Evolutionary conservation across 2,329 filamentous ascomycete genomes (phyloP), one percentile per base, ranked within the genome.

Genomic region (Acrocalymma vagum): DNA sequence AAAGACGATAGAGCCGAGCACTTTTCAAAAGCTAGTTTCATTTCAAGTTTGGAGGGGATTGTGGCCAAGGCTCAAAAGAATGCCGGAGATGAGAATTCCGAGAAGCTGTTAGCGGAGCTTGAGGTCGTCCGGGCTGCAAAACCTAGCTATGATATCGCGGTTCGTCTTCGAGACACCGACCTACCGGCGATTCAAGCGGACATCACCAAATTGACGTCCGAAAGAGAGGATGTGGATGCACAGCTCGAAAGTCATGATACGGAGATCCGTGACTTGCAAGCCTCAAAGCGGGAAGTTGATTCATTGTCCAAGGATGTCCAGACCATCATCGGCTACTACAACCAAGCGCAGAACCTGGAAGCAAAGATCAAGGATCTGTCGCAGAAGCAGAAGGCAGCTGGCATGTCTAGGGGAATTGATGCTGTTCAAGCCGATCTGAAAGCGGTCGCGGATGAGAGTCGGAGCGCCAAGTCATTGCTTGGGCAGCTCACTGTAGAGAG

Each of bases 371-470:
- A 86, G 40, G 84, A 88, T 38, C 81, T 96, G 33, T 78, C 83
- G 42, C 84, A 84, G 7, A 90, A 91, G 54, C 88, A 96, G 62
- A 84, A 87, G 59, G 82, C 85, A 10, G 77, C 79, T 17, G 81
- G 82, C 9, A 69, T 78, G 8, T 80, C 82, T 10, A 83, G 89
- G 48, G 88, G 88, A 20, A 80, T 90, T 6, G 88, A 95, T 38
- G 88, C 94, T 53, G 91, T 97, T 37, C 88, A 94, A 56, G 85
- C 88, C 37, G 82, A 91, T 31, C 82, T 91, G 47, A 83, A 83
- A 31, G 72, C 75, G 13, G 78, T 86, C 40, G 81, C 80, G 14
- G 88, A 91, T 45, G 83, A 88, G 61, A 79, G 84, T 52, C 82
- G 86, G 38, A 72, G 73, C 15, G 72, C 84, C 18, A 90, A 88